These are phyloP conservation scores for Xerocomellus dryophilus DNA, from an alignment of 768 basidiomycete genomes.

Conservation along the genomic window DNA sequence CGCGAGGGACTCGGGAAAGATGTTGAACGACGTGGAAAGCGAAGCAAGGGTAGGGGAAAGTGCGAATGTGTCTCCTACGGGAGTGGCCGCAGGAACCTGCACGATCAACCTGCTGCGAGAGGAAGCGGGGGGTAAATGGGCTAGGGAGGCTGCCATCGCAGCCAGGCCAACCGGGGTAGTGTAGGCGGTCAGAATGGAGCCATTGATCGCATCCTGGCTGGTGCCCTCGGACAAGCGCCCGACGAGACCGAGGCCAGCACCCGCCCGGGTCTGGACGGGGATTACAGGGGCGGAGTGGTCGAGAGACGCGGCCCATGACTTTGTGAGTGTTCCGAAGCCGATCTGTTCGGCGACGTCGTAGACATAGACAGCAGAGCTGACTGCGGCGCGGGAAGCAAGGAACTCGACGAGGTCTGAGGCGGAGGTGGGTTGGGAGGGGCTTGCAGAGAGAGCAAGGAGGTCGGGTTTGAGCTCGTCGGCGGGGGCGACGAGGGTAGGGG, in stretches of 20 bases:
- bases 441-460: constrained; percentile 1
- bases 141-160: constrained; percentile 76
- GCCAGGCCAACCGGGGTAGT: constrained; percentile 83
- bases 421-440: constrained; percentile 23
- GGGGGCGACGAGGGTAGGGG: constrained; percentile 35
- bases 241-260: constrained; percentile 77
- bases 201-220: constrained; percentile 59
- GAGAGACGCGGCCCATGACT: constrained; percentile 52
- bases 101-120: constrained; percentile 68
- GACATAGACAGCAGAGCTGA: constrained; percentile 69
- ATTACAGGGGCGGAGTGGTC: constrained; percentile 52
- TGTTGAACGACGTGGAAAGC: constrained; percentile 54
- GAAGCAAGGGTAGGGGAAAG: constrained; percentile 77
- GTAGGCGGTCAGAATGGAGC: constrained; percentile 69
- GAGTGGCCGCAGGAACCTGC: constrained; percentile 76
- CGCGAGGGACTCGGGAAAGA: constrained; percentile 63
- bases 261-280: constrained; percentile 75
- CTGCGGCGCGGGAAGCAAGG: constrained; percentile 51
- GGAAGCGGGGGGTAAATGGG: constrained; percentile 63
- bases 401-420: constrained; percentile 69
- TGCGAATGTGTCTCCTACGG: constrained; percentile 60
- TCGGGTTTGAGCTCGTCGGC: constrained; percentile 31
- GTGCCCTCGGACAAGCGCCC: constrained; percentile 80
- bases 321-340: constrained; percentile 76
- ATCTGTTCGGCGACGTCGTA: constrained; percentile 82